These are phyloP conservation scores for Malassezia pachydermatis DNA, from an alignment of 1,284 basidiomycete genomes.

Conservation along the genomic window DNA sequence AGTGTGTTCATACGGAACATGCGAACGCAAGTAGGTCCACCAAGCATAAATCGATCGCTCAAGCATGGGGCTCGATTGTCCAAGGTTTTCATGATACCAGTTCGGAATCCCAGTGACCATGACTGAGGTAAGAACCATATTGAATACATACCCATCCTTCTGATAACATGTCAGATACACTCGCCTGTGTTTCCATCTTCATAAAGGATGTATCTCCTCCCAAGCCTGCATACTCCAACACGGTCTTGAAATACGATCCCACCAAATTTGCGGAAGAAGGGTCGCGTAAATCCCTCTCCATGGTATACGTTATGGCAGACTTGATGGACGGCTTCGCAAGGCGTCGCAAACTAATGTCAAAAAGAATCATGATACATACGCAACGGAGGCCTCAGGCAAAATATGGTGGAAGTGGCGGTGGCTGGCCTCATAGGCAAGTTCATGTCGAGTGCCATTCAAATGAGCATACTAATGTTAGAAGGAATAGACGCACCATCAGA, in stretches of 20 bases:
- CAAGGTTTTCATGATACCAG: constrained; percentile 27
- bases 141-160: constrained; percentile 14
- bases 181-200: constrained; percentile 29
- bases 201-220: constrained; percentile 37
- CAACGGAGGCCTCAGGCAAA: constrained; percentile 27
- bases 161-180: constrained; percentile 17
- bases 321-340: constrained; percentile 69
- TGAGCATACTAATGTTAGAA: constrained; percentile 8
- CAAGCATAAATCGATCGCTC: constrained; percentile 81
- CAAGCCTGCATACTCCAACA: constrained; percentile 31
- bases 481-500: constrained; percentile 54
- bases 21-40: constrained; percentile 79
- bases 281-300: constrained; percentile 68
- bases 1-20: constrained; percentile 75
- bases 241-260: constrained; percentile 21
- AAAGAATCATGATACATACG: constrained; percentile 18
- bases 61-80: constrained; percentile 52
- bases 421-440: constrained; percentile 37
- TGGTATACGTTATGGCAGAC: constrained; percentile 71
- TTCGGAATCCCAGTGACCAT: constrained; percentile 16
- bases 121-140: background rate
- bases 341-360: constrained; percentile 60
- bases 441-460: constrained; percentile 21
- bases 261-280: constrained; percentile 56
- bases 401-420: constrained; percentile 28